Base-by-base conservation (phyloP, 225 moss, liverwort and hornwort species). In the Pseudisothecium myosuroides region DNA sequence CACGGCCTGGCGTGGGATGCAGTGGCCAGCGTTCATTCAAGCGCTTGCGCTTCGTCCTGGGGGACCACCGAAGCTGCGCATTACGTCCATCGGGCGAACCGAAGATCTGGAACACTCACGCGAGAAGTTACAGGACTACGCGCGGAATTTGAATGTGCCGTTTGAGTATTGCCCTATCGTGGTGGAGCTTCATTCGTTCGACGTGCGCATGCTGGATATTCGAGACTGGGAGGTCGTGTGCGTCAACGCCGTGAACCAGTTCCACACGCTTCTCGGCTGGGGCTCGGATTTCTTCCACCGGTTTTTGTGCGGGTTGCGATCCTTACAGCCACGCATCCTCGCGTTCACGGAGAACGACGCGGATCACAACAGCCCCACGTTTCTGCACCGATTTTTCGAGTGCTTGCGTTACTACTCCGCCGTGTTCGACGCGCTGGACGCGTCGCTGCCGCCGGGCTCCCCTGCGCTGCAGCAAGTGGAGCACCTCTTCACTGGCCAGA, bases 11-110 rank as follows among this genome's bases (percentile, higher is more conserved):
- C 96, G 95, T 39, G 98, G 97, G 49, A 95, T 97, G 97, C 98
- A 99, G 89, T 99, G 98, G 98, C 97, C 98, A 15, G 97, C 98
- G 26, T 96, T 99, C 75, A 92, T 96, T 56, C 98, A 99, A 71
- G 97, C 98, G 26, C 91, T 97, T 31, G 97, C 98, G 26, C 55
- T 96, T 45, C 91, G 98, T 18, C 95, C 96, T 1, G 96, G 95
- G 10, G 97, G 96, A 6, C 93, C 96, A 41, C 98, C 98, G 9
- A 95, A 93, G 88, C 88, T 99, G 41, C 93, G 98, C 5, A 93
- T 99, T 63, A 93, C 98, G 9, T 92, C 96, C 14, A 90, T 97
- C 8, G 97, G 96, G 16, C 92, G 88, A 43, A 47, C 68, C 11
- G 93, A 92, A 20, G 96, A 99, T 66, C 89, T 99, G 60, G 84